These are phyloP conservation scores for Chlorella sp. DNA, from an alignment of 139 green algal species.

Conservation along the genomic window DNA sequence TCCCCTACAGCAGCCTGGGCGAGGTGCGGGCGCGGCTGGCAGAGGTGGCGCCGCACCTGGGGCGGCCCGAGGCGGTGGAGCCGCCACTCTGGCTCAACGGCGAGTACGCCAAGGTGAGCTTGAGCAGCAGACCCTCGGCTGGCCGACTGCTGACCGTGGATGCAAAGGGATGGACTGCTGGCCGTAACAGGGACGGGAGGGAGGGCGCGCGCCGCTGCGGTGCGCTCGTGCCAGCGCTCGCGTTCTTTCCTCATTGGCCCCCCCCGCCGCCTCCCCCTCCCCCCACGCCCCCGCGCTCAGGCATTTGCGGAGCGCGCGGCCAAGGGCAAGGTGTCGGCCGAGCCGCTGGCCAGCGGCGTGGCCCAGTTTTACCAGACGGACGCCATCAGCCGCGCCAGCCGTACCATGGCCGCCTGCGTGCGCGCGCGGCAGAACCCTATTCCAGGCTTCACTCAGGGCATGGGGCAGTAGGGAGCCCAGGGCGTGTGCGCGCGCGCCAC, in stretches of 20 bases:
- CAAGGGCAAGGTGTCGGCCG: slow-evolving; percentile 7
- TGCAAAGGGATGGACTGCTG: no score
- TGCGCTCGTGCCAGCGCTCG: no score
- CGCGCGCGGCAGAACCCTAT: no score
- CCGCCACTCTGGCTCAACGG: slow-evolving; percentile 87
- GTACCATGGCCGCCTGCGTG: slow-evolving; percentile 95
- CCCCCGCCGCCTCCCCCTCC: no score
- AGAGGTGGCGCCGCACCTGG: slow-evolving; percentile 84
- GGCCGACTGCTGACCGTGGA: slow-evolving; percentile 10
- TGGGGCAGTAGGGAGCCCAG: no score
- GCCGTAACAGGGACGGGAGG: no score
- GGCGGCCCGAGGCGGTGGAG: slow-evolving; percentile 64
- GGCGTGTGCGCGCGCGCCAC: no score
- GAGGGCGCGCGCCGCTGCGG: no score
- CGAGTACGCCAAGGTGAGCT: slow-evolving; percentile 73
- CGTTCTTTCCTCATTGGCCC: no score
- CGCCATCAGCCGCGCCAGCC: slow-evolving; percentile 82
- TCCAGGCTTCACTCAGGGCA: no score
- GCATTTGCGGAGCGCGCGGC: slow-evolving; percentile 37
- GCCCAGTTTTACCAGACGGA: slow-evolving; percentile 96
- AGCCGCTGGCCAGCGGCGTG: slow-evolving; percentile 69
- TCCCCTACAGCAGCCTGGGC: slow-evolving; percentile 87
- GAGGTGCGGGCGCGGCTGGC: slow-evolving; percentile 76
- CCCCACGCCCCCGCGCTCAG: neutral
- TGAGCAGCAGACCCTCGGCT: neutral